Conservation (phyloP, 2,329 filamentous ascomycete genomes). For the Penicillium sp. region DNA sequence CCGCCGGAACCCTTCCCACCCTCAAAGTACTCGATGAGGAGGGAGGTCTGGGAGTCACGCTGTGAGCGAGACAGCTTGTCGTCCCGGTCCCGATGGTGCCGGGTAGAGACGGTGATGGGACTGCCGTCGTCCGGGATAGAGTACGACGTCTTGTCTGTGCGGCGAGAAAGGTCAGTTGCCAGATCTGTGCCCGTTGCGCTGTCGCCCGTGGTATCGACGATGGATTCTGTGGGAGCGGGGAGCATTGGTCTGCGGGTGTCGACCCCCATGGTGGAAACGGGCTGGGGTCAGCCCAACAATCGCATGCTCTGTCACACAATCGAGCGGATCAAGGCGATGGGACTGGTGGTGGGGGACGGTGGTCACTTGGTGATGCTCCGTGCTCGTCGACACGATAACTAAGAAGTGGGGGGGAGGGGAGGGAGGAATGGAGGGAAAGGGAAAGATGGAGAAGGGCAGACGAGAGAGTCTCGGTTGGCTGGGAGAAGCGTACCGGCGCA, state of each 20-base stretch:
- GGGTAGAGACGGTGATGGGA: constrained; percentile 84
- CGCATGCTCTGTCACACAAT: constrained; percentile 34
- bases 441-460: constrained; percentile 12
- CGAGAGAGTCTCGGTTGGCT: constrained; percentile 13
- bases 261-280: constrained; percentile 46
- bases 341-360: constrained; percentile 12
- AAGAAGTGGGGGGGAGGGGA: constrained; percentile 5
- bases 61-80: constrained; percentile 53
- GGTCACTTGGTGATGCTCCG: constrained; percentile 23
- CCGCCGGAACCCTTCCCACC: constrained; percentile 60
- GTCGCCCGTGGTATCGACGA: constrained; percentile 44
- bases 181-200: constrained; percentile 47
- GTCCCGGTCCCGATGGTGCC: constrained; percentile 56
- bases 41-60: constrained; percentile 74
- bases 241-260: constrained; percentile 49
- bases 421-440: constrained; percentile 11
- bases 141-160: constrained; percentile 51
- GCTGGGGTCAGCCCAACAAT: constrained; percentile 31
- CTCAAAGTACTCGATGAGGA: constrained; percentile 95
- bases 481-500: constrained; percentile 28
- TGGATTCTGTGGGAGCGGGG: constrained; percentile 52
- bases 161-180: constrained; percentile 51
- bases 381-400: constrained; percentile 17
- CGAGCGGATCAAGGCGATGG: constrained; percentile 12
- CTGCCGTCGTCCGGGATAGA: constrained; percentile 58